phyloP scores from a whole-genome alignment of 805 yeast genomes.

The Ogataea trehalophila region DNA sequence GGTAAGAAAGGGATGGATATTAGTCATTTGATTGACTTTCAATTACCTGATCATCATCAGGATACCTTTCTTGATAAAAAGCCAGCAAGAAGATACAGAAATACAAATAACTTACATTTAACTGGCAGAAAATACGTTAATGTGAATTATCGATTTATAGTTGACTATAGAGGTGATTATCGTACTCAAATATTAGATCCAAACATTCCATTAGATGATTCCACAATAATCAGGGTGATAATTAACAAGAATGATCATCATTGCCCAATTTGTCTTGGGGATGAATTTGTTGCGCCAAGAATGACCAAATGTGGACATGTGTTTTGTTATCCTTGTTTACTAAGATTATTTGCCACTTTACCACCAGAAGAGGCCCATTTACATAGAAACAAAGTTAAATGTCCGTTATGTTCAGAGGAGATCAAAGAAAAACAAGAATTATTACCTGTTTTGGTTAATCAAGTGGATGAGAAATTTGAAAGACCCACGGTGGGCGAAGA shows the following conservation, averaged over 20 bases:
- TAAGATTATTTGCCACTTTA: slow-evolving; percentile 58
- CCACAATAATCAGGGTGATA: slow-evolving; percentile 64
- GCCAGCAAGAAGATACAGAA: slow-evolving; percentile 18
- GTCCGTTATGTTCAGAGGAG: slow-evolving; percentile 73
- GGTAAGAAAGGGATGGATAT: slow-evolving; percentile 35
- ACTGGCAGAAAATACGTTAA: slow-evolving; percentile 70
- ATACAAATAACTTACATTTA: slow-evolving; percentile 38
- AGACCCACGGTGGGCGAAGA: slow-evolving; percentile 54
- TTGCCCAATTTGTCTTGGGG: slow-evolving; percentile 90
- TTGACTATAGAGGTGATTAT: slow-evolving; percentile 58
- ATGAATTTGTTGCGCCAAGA: slow-evolving; percentile 83
- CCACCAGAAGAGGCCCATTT: slow-evolving; percentile 26
- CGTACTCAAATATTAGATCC: slow-evolving; percentile 64
- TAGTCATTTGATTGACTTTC: slow-evolving; percentile 62
- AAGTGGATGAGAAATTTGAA: slow-evolving; percentile 50
- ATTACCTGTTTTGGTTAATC: slow-evolving; percentile 57
- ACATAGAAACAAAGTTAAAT: slow-evolving; percentile 53
- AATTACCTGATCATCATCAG: slow-evolving; percentile 36
- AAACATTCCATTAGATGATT: slow-evolving; percentile 61
- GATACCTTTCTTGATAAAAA: slow-evolving; percentile 6
- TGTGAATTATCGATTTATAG: slow-evolving; percentile 77
- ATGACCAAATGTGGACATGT: slow-evolving; percentile 96
- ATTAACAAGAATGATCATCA: slow-evolving; percentile 60
- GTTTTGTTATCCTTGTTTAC: slow-evolving; percentile 76
- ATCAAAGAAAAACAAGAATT: slow-evolving; percentile 50